Evolutionary conservation across 371 early-diverging fungal genomes (phyloP).

Genomic region (Edhazardia aedis): DNA sequence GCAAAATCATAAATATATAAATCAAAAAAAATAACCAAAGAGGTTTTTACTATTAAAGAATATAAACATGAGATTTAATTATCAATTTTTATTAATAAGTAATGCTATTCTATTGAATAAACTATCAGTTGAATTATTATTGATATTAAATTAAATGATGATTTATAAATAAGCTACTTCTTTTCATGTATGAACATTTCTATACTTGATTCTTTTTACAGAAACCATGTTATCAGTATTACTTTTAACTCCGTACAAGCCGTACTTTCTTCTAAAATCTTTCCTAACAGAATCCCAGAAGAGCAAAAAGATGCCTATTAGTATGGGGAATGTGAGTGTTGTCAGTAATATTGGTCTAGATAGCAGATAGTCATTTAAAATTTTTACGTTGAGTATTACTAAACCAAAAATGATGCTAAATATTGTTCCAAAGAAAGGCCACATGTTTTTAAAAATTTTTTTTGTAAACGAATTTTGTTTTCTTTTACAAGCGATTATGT

Average conservation of each 20-base stretch:
- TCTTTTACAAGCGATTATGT: conserved; percentile 68
- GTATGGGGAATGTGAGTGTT: neutral
- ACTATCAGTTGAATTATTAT: too few species aligned
- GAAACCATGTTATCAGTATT: too few species aligned
- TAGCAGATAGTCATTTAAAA: neutral
- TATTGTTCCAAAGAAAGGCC: neutral
- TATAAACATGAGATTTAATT: too few species aligned
- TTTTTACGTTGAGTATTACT: neutral
- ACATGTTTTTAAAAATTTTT: neutral
- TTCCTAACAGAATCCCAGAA: neutral
- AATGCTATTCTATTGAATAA: too few species aligned
- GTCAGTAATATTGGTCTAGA: neutral
- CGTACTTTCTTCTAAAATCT: neutral
- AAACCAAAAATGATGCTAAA: neutral
- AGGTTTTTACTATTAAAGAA: too few species aligned
- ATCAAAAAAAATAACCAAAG: too few species aligned
- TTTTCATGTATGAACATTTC: too few species aligned
- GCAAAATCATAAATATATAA: too few species aligned
- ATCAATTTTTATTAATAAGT: too few species aligned
- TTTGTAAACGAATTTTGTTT: conserved; percentile 43
- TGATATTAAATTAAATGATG: too few species aligned
- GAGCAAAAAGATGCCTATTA: neutral
- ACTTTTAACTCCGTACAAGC: neutral
- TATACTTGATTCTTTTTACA: too few species aligned
- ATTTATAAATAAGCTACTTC: too few species aligned